These are phyloP conservation scores for Lotmaria passim DNA, from an alignment of 208 protist genomes.

Conservation along the genomic window DNA sequence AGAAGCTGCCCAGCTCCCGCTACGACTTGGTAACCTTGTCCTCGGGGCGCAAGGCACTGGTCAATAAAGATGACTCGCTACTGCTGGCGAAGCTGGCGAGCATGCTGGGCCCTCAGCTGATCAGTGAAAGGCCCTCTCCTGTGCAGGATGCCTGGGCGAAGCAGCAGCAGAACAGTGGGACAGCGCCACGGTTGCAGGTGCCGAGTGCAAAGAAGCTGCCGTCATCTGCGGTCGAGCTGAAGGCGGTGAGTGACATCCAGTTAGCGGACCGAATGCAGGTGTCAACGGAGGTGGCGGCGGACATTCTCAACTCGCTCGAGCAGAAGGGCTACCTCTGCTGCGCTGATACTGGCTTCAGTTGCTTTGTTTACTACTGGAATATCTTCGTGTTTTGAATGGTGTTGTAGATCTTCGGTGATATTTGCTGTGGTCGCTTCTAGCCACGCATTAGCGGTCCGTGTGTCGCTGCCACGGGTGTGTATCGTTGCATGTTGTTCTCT, in stretches of 20 bases:
- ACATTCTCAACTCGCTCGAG: constrained; percentile 62
- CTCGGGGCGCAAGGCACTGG: constrained; percentile 75
- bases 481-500: neutral
- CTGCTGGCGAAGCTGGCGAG: constrained; percentile 53
- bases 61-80: constrained; percentile 64
- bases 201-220: constrained; percentile 50
- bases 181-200: constrained; percentile 21
- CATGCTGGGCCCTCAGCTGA: constrained; percentile 67
- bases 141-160: constrained; percentile 23
- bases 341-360: constrained; percentile 75
- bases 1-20: constrained; percentile 33
- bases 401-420: neutral
- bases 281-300: constrained; percentile 52
- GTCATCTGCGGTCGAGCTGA: constrained; percentile 29
- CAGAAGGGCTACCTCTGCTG: constrained; percentile 67
- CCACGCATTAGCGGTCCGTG: no score
- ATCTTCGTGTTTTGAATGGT: constrained; percentile 72
- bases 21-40: constrained; percentile 69
- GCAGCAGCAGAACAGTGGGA: neutral
- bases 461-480: no score
- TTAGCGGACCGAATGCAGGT: constrained; percentile 65
- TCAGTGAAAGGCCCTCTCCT: constrained; percentile 14
- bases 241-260: constrained; percentile 67
- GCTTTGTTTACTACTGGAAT: constrained; percentile 80
- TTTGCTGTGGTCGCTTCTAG: no score